A percentile compares a stretch with the other conserved stretches of the same genome.
Conservation (phyloP, 495 filamentous ascomycete species). For the Copromyces sp. region DNA sequence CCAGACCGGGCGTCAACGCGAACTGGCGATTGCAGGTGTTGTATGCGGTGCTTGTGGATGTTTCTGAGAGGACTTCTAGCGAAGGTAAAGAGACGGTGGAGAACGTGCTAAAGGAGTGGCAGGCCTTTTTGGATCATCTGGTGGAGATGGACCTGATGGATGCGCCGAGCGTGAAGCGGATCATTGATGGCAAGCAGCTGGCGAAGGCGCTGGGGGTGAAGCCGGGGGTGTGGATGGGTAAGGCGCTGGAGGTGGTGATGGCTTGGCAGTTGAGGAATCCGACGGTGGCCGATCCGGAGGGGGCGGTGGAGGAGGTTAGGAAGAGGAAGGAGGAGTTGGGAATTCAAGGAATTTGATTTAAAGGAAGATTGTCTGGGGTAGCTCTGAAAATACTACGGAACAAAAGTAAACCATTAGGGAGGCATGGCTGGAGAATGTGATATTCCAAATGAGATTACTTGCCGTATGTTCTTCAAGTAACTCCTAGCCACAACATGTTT, state of each 20-base stretch:
- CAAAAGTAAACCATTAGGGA: no score
- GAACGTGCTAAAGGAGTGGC: conserved; percentile 39
- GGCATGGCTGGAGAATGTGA: not conserved
- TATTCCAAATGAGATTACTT: not conserved
- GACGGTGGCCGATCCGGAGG: conserved; percentile 44
- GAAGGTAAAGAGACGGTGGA: conserved; percentile 17
- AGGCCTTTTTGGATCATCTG: conserved; percentile 45
- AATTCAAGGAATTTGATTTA: conserved; percentile 18
- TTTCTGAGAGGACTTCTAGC: conserved; percentile 29
- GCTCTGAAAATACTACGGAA: not conserved
- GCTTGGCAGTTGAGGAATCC: conserved; percentile 83
- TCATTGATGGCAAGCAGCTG: conserved; percentile 59
- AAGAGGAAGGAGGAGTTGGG: conserved; percentile 46
- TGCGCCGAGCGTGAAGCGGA: conserved; percentile 41
- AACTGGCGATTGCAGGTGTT: conserved; percentile 70
- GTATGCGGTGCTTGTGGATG: conserved; percentile 58
- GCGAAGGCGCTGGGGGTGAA: conserved; percentile 46
- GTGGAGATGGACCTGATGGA: conserved; percentile 40
- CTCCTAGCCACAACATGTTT: no score
- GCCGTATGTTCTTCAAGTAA: no score
- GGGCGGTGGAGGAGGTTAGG: conserved; percentile 55
- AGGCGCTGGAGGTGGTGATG: conserved; percentile 59
- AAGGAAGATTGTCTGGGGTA: not conserved
- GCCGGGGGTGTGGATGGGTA: conserved; percentile 70
- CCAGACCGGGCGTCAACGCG: conserved; percentile 24